phyloP scores from a whole-genome alignment of 2,329 filamentous ascomycete species.

The Ophiosphaerella herpotricha region DNA sequence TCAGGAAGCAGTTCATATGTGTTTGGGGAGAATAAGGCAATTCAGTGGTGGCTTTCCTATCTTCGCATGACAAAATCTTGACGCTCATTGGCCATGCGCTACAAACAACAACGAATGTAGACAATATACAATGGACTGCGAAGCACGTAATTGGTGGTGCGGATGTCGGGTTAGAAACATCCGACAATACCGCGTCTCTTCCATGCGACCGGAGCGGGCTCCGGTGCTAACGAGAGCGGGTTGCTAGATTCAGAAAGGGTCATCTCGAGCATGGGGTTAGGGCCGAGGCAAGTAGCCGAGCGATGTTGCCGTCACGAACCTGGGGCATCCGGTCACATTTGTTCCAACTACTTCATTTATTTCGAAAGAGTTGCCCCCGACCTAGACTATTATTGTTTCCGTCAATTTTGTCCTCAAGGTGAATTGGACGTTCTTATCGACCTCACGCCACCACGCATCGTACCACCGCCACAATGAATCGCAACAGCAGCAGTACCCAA shows the following conservation, averaged over 20 bases:
- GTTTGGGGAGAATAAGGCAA: no score
- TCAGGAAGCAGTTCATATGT: no score
- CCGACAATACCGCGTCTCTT: no score
- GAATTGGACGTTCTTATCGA: constrained; percentile 1
- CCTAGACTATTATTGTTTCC: neutral
- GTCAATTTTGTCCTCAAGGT: neutral
- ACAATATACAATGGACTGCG: no score
- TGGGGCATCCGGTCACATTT: constrained; percentile 24
- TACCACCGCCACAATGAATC: constrained; percentile 47
- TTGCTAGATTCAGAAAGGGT: constrained; percentile 19
- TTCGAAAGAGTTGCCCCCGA: constrained; percentile 2
- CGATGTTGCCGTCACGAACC: constrained; percentile 37
- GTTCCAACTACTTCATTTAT: neutral
- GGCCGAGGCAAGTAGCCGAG: constrained; percentile 30
- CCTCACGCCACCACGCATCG: constrained; percentile 5
- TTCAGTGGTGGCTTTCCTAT: no score
- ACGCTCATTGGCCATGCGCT: no score
- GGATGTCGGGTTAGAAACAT: no score
- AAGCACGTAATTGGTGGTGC: no score
- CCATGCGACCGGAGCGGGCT: no score
- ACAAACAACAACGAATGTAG: no score
- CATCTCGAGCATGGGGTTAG: constrained; percentile 1
- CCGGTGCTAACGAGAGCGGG: constrained; percentile 6
- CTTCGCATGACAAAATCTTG: no score
- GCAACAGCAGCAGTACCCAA: constrained; percentile 48